A percentile compares a stretch with the other conserved stretches of the same genome.
Evolutionary conservation across 78 protist species (phyloP).

Genomic region (Isochrysis galbana): DNA sequence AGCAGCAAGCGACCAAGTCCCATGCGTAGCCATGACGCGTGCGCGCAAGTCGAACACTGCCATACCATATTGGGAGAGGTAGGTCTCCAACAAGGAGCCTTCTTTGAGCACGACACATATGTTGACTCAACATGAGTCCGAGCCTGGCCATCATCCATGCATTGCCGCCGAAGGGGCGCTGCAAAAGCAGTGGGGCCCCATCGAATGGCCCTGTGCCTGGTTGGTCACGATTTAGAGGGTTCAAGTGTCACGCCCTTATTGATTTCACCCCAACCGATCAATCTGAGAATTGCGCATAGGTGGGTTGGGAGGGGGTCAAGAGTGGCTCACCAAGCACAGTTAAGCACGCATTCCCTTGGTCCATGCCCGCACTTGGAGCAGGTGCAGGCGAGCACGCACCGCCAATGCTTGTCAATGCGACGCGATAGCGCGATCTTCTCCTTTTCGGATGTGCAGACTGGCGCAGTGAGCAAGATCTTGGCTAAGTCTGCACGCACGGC

Average conservation of each 20-base stretch:
- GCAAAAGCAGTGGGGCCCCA: too few species aligned
- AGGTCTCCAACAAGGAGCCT: too few species aligned
- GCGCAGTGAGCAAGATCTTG: slow-evolving; percentile 85
- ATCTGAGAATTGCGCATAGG: background rate
- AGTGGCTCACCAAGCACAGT: background rate
- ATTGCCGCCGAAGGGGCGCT: too few species aligned
- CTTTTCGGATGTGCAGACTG: slow-evolving; percentile 95
- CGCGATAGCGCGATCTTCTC: slow-evolving; percentile 97
- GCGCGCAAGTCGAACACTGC: too few species aligned
- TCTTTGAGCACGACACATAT: too few species aligned
- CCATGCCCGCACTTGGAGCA: background rate
- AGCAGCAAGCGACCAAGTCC: too few species aligned
- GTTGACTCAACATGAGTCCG: too few species aligned
- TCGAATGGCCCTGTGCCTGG: too few species aligned
- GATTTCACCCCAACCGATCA: slow-evolving; percentile 81
- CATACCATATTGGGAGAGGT: too few species aligned
- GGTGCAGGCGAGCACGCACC: slow-evolving; percentile 21
- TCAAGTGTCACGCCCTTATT: slow-evolving; percentile 28
- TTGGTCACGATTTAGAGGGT: background rate
- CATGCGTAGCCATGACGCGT: too few species aligned
- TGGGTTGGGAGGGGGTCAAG: background rate
- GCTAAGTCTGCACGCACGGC: slow-evolving; percentile 83
- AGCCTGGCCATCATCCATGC: too few species aligned
- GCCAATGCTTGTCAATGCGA: slow-evolving; percentile 98
- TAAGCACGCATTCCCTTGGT: background rate